Conservation (phyloP, 345 rosid species). For the Moricandia arvensis region DNA sequence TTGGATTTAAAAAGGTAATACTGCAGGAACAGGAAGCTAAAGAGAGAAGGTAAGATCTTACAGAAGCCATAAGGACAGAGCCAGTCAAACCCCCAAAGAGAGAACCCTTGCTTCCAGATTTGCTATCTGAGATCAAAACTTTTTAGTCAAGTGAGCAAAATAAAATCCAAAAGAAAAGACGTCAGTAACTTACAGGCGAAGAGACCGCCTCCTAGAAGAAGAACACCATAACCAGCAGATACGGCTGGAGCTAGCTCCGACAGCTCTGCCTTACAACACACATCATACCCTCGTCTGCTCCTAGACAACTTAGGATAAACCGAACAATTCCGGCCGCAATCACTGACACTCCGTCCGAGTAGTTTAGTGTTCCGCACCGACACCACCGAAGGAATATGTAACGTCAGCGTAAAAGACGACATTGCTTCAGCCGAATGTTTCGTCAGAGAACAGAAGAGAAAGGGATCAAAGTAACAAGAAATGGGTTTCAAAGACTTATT, state of each 20-base stretch:
- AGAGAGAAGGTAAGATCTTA: slow-evolving; percentile 33
- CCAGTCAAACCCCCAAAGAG: slow-evolving; percentile 77
- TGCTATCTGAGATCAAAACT: slow-evolving; percentile 35
- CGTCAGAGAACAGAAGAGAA: slow-evolving; percentile 4
- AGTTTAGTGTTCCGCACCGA: slow-evolving; percentile 27
- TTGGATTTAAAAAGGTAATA: neutral
- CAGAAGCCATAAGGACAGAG: slow-evolving; percentile 70
- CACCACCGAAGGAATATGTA: slow-evolving; percentile 16
- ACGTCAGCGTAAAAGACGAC: slow-evolving; percentile 26
- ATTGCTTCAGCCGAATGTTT: slow-evolving; percentile 16
- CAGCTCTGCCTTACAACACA: slow-evolving; percentile 54
- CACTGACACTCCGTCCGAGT: slow-evolving; percentile 7
- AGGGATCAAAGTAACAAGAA: slow-evolving; percentile 11
- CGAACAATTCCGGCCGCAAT: neutral
- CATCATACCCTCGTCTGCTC: slow-evolving; percentile 17
- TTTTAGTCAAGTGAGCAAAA: neutral
- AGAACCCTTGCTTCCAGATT: slow-evolving; percentile 79
- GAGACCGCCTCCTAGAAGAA: slow-evolving; percentile 74
- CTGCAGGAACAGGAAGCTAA: neutral
- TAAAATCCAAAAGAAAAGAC: neutral
- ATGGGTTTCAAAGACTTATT: neutral
- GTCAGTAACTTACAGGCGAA: slow-evolving; percentile 60
- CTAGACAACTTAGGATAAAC: neutral
- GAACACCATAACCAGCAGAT: slow-evolving; percentile 64
- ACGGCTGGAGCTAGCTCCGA: slow-evolving; percentile 61